phyloP scores from a whole-genome alignment of 2,329 filamentous ascomycete species.

The Xylaria hypoxylon region DNA sequence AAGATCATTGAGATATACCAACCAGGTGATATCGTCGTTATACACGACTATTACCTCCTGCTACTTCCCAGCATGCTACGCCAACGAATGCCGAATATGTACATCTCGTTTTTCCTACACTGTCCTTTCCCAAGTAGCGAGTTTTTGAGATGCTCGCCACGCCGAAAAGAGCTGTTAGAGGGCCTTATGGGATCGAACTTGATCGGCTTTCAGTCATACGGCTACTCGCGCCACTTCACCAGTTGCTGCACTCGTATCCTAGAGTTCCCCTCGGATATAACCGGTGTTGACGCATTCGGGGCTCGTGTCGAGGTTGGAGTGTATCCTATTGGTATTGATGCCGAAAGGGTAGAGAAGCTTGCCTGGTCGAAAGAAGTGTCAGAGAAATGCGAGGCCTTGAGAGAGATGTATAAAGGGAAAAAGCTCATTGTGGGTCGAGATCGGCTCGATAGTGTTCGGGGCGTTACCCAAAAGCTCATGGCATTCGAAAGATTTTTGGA shows the following conservation, averaged over 20 bases:
- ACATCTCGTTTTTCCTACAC: conserved; percentile 95
- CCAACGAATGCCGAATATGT: conserved; percentile 86
- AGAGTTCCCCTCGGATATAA: conserved; percentile 86
- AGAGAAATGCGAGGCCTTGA: conserved; percentile 78
- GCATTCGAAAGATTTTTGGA: conserved; percentile 94
- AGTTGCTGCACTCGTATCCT: conserved; percentile 93
- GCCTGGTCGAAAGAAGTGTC: conserved; percentile 79
- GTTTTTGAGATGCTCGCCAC: conserved; percentile 88
- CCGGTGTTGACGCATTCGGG: conserved; percentile 89
- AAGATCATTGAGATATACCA: conserved; percentile 89
- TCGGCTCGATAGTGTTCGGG: conserved; percentile 90
- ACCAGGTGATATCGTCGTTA: conserved; percentile 89
- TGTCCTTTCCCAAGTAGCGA: conserved; percentile 96
- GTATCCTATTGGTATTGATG: conserved; percentile 95
- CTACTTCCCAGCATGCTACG: conserved; percentile 89
- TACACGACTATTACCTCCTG: conserved; percentile 95
- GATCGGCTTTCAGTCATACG: conserved; percentile 94
- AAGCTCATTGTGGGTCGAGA: conserved; percentile 96
- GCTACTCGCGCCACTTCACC: conserved; percentile 93
- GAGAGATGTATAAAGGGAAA: conserved; percentile 84
- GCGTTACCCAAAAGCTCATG: conserved; percentile 95
- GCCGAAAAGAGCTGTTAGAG: conserved; percentile 89
- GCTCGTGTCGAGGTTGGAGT: conserved; percentile 90
- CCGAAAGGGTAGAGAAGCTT: conserved; percentile 77
- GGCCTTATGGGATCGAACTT: conserved; percentile 92